Evolutionary conservation across 2,329 filamentous ascomycete genomes (phyloP), one percentile per base, ranked within the genome.

Genomic region (Coniochaeta sp.): DNA sequence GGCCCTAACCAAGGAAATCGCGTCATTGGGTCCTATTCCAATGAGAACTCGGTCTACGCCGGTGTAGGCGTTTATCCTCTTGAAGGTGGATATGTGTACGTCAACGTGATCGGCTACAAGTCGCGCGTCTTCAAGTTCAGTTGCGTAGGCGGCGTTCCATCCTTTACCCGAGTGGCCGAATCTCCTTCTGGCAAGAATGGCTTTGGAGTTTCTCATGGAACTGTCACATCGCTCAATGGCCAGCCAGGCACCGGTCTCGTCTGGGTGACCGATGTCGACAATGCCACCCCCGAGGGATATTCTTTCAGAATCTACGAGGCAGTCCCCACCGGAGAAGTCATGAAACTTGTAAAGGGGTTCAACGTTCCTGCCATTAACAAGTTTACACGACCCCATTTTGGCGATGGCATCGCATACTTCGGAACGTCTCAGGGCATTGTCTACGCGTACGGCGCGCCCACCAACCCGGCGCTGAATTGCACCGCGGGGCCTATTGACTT

Each of bases 71-170:
- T 77, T 1, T 76, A 78, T 67, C 79, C 78, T 6, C 66, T 76
- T 0, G 75, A 75, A 44, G 77, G 76, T n/a, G 78, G 78, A n/a
- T 81, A 80, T 62, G 71, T 81, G 57, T 80, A 80, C 67, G 75
- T 80, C 65, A 78, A 75, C 60, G 73, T 84, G 5, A 83, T 85
- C 58, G 76, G 80, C 64, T 81, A 80, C 64, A 75, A 78, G 19
- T 81, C 82, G 0, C 76, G 81, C 55, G 80, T 83, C 22, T 85
- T 84, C 74, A 81, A 84, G 63, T 85, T 85, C 66, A 77, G 78
- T 3, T 84, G 81, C 66, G 71, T 75, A 61, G 70, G 71, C 28
- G 82, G 81, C 4, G 74, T 79, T 9, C 79, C 82, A 0, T 75
- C 76, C 2, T 85, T 86, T 57, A 77, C 80, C 22, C 79, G 81